A percentile compares a stretch with the other conserved stretches of the same genome.
Conservation (phyloP, 108 stramenopile genomes). For the Conticribra guillardii region DNA sequence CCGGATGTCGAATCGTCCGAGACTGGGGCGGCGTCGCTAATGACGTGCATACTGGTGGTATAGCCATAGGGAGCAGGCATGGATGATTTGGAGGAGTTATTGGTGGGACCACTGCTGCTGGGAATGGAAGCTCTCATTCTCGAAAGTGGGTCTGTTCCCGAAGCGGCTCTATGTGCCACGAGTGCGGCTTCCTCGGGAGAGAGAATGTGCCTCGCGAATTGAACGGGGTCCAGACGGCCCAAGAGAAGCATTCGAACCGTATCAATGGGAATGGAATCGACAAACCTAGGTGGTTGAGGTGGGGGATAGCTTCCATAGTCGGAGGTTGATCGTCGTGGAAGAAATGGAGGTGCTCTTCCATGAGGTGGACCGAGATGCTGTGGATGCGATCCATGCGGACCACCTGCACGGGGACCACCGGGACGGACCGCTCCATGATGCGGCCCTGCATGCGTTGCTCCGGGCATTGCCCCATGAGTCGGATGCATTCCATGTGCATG, state of each 20-base stretch:
- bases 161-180: conserved; percentile 14
- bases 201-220: conserved; percentile 22
- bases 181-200: conserved; percentile 41
- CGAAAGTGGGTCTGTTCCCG: not conserved
- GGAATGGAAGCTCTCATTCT: not conserved
- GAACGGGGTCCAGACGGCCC: conserved; percentile 37
- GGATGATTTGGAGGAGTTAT: not conserved
- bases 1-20: conserved; percentile 12
- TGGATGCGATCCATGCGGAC: too few species aligned
- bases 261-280: conserved; percentile 28
- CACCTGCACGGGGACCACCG: too few species aligned
- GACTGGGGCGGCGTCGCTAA: not conserved
- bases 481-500: too few species aligned
- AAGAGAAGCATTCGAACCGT: conserved; percentile 43
- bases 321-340: not conserved
- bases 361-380: too few species aligned
- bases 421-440: too few species aligned
- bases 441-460: too few species aligned
- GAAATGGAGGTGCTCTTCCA: not conserved
- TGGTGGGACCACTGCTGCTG: not conserved
- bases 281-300: conserved; percentile 4
- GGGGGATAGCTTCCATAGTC: conserved; percentile 8
- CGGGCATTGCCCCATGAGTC: too few species aligned
- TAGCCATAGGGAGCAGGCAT: too few species aligned
- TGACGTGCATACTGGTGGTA: too few species aligned